Conservation (phyloP, 805 yeast genomes). For the Candida nitratophila region DNA sequence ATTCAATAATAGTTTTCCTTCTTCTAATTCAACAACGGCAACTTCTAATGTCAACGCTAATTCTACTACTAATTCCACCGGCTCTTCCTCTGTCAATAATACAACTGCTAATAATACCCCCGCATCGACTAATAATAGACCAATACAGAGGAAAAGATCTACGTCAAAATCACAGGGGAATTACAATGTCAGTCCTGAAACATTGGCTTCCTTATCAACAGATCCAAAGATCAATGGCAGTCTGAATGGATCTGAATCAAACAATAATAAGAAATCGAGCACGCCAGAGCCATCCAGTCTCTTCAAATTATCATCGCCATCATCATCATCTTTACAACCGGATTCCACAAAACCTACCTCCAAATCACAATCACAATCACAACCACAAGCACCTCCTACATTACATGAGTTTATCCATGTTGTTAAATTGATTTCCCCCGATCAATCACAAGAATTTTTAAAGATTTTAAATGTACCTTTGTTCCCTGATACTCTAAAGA, state of each 20-base stretch:
- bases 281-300: not conserved
- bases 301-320: no score
- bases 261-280: not conserved
- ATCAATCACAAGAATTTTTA: conserved; percentile 66
- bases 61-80: not conserved
- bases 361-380: not conserved
- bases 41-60: not conserved
- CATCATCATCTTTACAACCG: not conserved
- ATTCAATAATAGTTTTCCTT: not conserved
- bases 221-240: not conserved
- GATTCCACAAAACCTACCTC: not conserved
- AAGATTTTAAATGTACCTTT: conserved; percentile 77
- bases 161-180: conserved; percentile 26
- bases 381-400: conserved; percentile 7
- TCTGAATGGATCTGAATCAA: not conserved
- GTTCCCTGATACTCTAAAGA: conserved; percentile 72
- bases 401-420: conserved; percentile 41
- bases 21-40: not conserved
- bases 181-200: conserved; percentile 20
- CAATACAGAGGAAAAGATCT: conserved; percentile 19
- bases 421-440: conserved; percentile 68
- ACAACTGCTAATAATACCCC: no score
- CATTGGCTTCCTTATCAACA: conserved; percentile 9
- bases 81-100: not conserved
- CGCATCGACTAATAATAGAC: not conserved